Evolutionary conservation across 306 rosid species (phyloP).

Genomic region (Quercus glauca): DNA sequence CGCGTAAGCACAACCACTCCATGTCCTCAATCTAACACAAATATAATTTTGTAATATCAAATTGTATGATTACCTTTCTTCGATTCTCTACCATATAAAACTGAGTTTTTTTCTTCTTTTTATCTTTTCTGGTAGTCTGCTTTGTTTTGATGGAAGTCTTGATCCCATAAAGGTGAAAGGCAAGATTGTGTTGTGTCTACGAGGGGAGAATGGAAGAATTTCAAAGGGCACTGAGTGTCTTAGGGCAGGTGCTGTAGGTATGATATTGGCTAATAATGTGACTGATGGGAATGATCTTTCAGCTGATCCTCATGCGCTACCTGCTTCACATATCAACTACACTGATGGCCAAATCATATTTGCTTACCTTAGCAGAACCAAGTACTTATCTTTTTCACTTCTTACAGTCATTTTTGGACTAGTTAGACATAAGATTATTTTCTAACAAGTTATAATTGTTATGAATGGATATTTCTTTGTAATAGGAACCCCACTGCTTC

Average conservation of each 20-base stretch:
- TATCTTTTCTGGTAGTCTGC: constrained; percentile 20
- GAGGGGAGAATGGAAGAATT: constrained; percentile 24
- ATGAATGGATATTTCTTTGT: neutral
- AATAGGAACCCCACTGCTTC: constrained; percentile 51
- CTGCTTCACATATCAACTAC: constrained; percentile 42
- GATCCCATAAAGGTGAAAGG: constrained; percentile 56
- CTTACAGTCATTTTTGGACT: neutral
- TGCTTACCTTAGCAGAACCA: constrained; percentile 41
- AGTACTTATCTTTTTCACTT: constrained; percentile 28
- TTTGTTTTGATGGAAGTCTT: constrained; percentile 36
- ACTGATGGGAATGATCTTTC: neutral
- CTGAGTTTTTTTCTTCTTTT: too few species aligned
- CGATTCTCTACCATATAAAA: neutral
- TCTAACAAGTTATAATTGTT: neutral
- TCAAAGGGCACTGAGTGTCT: constrained; percentile 33
- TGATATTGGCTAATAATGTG: constrained; percentile 49
- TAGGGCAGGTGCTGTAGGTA: constrained; percentile 57
- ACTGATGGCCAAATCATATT: constrained; percentile 33
- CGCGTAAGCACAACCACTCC: constrained; percentile 40
- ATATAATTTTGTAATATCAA: neutral
- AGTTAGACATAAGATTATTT: neutral
- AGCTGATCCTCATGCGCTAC: constrained; percentile 50
- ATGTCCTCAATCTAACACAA: neutral
- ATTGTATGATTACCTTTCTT: neutral
- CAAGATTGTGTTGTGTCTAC: constrained; percentile 55